phyloP scores from a whole-genome alignment of 2,329 filamentous ascomycete species.

The Aspergillus sp. region DNA sequence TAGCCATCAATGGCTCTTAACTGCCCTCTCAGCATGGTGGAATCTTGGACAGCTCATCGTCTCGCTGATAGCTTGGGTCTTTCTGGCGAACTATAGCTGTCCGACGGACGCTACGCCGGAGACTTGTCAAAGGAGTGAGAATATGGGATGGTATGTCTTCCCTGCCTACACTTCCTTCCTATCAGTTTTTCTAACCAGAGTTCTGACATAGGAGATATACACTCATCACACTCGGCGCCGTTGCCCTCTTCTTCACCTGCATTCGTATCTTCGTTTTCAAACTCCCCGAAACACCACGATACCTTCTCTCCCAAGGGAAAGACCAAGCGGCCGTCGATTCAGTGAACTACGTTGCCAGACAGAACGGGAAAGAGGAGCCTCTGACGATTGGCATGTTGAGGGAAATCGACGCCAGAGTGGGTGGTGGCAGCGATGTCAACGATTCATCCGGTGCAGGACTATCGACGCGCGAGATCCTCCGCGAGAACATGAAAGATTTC shows the following conservation, averaged over 20 bases:
- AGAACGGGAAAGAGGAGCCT: slow-evolving; percentile 27
- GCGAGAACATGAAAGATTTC: slow-evolving; percentile 32
- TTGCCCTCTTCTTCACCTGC: slow-evolving; percentile 26
- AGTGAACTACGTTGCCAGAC: slow-evolving; percentile 41
- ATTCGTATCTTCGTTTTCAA: slow-evolving; percentile 30
- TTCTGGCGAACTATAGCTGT: slow-evolving; percentile 30
- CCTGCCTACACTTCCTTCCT: not conserved
- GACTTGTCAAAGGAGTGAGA: slow-evolving; percentile 21
- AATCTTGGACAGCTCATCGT: slow-evolving; percentile 46
- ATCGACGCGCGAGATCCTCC: slow-evolving; percentile 25
- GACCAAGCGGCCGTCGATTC: slow-evolving; percentile 51
- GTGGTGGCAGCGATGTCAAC: not conserved
- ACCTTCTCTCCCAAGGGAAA: slow-evolving; percentile 28
- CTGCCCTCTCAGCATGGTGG: slow-evolving; percentile 50
- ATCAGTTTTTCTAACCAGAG: too few relatives aligned
- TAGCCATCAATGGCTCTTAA: slow-evolving; percentile 29
- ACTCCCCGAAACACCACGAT: slow-evolving; percentile 30
- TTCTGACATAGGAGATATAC: slow-evolving; percentile 22
- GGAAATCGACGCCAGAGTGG: slow-evolving; percentile 27
- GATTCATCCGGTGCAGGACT: slow-evolving; percentile 10
- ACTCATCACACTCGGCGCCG: slow-evolving; percentile 26
- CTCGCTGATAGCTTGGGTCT: slow-evolving; percentile 30
- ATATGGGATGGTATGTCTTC: slow-evolving; percentile 31
- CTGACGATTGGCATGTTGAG: slow-evolving; percentile 32
- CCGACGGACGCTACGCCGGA: slow-evolving; percentile 23